Percentiles rank a stretch among this genome's conserved stretches.
Evolutionary conservation across 192 early-diverging fungal species (phyloP).

Genomic region (Cladochytrium replicatum): DNA sequence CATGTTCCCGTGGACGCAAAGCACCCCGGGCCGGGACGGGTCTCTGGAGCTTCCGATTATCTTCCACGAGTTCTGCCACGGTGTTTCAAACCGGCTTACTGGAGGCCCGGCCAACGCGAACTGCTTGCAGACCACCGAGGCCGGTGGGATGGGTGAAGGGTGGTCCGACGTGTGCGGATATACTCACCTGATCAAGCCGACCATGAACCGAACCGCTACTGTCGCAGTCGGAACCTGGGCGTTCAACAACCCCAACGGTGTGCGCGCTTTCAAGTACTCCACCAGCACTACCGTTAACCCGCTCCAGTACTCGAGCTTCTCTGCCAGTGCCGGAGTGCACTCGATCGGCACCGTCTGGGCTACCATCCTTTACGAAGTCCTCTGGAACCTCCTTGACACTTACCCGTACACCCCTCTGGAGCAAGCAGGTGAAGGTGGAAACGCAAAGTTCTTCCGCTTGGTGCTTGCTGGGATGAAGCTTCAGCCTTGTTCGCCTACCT

Average conservation of each 20-base stretch:
- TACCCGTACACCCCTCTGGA: background rate
- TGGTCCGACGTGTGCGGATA: slow-evolving; percentile 45
- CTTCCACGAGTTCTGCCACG: slow-evolving; percentile 55
- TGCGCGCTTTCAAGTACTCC: slow-evolving; percentile 49
- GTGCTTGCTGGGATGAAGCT: slow-evolving; percentile 46
- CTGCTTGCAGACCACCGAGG: slow-evolving; percentile 42
- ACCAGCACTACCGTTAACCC: slow-evolving; percentile 33
- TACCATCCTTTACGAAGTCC: slow-evolving; percentile 46
- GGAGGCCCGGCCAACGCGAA: slow-evolving; percentile 54
- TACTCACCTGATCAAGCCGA: slow-evolving; percentile 20
- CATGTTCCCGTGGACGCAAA: slow-evolving; percentile 39
- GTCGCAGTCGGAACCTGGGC: slow-evolving; percentile 32
- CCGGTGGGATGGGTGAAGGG: slow-evolving; percentile 62
- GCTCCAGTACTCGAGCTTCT: slow-evolving; percentile 20
- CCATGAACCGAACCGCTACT: slow-evolving; percentile 31
- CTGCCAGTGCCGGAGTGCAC: slow-evolving; percentile 35
- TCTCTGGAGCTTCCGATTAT: slow-evolving; percentile 47
- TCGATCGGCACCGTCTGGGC: slow-evolving; percentile 54
- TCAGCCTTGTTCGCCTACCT: slow-evolving; percentile 57
- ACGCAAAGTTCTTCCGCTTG: slow-evolving; percentile 38
- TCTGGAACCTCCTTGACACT: slow-evolving; percentile 45
- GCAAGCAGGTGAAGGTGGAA: slow-evolving; percentile 33
- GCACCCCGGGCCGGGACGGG: slow-evolving; percentile 44
- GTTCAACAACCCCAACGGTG: slow-evolving; percentile 30
- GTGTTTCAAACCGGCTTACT: slow-evolving; percentile 53